A percentile compares a stretch with the other conserved stretches of the same genome.
Conservation (phyloP, 768 basidiomycete species). For the Plicaturopsis crispa region DNA sequence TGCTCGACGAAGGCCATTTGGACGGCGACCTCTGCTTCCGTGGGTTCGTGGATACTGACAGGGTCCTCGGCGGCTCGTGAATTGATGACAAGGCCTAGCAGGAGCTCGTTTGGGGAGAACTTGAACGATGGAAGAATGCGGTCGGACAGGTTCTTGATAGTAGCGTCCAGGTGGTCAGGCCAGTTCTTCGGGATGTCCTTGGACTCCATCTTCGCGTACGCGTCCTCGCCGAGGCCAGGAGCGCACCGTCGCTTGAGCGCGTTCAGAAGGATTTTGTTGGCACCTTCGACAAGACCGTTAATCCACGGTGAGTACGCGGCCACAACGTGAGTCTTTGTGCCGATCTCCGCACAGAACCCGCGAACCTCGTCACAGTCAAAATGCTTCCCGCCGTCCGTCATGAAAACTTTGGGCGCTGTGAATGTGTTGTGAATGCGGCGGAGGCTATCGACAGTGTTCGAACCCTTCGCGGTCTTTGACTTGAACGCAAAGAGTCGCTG, state of each 20-base stretch:
- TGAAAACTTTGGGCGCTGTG: constrained; percentile 10
- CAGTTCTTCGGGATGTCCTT: constrained; percentile 14
- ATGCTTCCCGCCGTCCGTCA: constrained; percentile 17
- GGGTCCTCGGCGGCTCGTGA: constrained; percentile 8
- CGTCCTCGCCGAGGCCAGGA: constrained; percentile 13
- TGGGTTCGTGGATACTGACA: constrained; percentile 10
- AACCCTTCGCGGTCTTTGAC: constrained; percentile 7
- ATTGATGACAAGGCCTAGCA: constrained; percentile 22
- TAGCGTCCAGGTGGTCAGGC: constrained; percentile 14
- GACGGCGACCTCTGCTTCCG: constrained; percentile 4
- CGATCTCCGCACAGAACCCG: constrained; percentile 7
- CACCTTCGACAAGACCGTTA: constrained; percentile 19
- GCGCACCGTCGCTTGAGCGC: constrained; percentile 13
- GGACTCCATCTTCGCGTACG: constrained; percentile 5
- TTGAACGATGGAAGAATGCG: constrained; percentile 13
- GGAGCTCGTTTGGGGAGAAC: constrained; percentile 22
- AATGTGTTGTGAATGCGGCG: constrained; percentile 9
- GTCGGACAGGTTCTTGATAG: constrained; percentile 11
- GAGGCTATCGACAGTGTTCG: constrained; percentile 9
- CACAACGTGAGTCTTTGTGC: constrained; percentile 9
- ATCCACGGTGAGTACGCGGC: constrained; percentile 20
- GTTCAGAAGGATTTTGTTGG: constrained; percentile 14
- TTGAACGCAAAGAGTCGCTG: constrained; percentile 16
- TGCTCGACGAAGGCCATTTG: constrained; percentile 18
- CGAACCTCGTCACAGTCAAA: constrained; percentile 13